A percentile compares a stretch with the other conserved stretches of the same genome.
These are phyloP conservation scores for Ascochyta koolunga DNA, from an alignment of 2,329 filamentous ascomycete species.

Conservation along the genomic window DNA sequence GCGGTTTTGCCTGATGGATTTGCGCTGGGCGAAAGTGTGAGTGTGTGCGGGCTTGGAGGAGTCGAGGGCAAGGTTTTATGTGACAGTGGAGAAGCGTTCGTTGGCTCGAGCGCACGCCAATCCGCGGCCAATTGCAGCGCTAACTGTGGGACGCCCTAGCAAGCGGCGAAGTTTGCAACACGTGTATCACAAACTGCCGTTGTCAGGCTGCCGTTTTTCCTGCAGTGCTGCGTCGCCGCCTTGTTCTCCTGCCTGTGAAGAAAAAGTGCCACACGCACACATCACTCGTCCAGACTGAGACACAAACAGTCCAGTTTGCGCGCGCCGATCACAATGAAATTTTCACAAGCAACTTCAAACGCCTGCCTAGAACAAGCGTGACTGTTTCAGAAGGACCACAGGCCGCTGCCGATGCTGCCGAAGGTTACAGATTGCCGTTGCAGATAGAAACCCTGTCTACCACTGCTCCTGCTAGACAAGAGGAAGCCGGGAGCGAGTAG, in stretches of 20 bases:
- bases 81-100: conserved; percentile 18
- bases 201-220: background rate
- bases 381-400: conserved; percentile 8
- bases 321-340: conserved; percentile 14
- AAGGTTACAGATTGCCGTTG: background rate
- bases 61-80: conserved; percentile 15
- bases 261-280: background rate
- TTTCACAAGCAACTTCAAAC: conserved; percentile 5
- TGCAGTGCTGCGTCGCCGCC: background rate
- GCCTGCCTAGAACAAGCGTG: conserved; percentile 10
- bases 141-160: conserved; percentile 3
- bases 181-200: conserved; percentile 15
- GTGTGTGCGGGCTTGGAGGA: conserved; percentile 24
- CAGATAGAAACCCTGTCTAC: background rate
- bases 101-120: conserved; percentile 7
- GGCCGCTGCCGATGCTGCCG: conserved; percentile 1
- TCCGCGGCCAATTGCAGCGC: conserved; percentile 8
- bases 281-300: background rate
- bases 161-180: conserved; percentile 12
- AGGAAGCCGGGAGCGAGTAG: background rate
- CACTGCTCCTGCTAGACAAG: background rate
- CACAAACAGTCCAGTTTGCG: conserved; percentile 3
- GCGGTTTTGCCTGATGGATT: conserved; percentile 26
- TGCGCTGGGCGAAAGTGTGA: conserved; percentile 24
- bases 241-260: background rate